A percentile compares a stretch with the other conserved stretches of the same genome.
phyloP scores from a whole-genome alignment of 2,329 filamentous ascomycete genomes.

The Neonectria sp. region DNA sequence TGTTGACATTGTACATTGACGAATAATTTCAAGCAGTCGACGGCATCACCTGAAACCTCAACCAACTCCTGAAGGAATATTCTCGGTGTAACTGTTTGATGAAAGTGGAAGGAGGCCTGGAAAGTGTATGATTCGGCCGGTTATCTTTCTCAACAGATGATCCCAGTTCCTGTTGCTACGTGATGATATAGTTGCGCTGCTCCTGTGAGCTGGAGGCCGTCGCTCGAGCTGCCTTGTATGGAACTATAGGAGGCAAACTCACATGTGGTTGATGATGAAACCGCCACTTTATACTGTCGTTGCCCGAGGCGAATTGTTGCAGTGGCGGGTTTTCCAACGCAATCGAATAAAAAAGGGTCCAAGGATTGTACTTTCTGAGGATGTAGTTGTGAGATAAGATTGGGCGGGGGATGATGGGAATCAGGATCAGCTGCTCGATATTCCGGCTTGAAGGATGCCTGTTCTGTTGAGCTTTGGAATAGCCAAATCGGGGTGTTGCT shows the following conservation, averaged over 20 bases:
- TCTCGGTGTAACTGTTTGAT: background rate
- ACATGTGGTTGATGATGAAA: background rate
- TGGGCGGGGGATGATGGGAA: background rate
- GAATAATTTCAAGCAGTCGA: background rate
- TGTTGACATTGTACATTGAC: background rate
- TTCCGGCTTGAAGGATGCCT: background rate
- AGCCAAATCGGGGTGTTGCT: background rate
- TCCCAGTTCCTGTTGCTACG: background rate
- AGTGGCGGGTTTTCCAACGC: background rate
- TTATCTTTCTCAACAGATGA: background rate
- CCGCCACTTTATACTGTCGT: background rate
- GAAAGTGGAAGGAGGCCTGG: background rate
- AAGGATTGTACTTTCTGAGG: background rate
- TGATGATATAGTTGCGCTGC: background rate
- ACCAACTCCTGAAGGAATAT: background rate
- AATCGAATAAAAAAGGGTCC: background rate
- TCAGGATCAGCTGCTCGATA: too few relatives aligned
- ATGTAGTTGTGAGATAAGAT: background rate
- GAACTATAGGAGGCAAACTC: background rate
- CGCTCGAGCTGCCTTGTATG: background rate
- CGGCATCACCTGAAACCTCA: conserved; percentile 2
- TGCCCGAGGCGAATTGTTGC: background rate
- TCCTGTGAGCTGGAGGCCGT: background rate
- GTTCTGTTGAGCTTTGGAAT: background rate
- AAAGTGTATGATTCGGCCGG: background rate